These are phyloP conservation scores for Ambrosia hybrid DNA, from an alignment of 140 eudicot genomes.

Conservation along the genomic window DNA sequence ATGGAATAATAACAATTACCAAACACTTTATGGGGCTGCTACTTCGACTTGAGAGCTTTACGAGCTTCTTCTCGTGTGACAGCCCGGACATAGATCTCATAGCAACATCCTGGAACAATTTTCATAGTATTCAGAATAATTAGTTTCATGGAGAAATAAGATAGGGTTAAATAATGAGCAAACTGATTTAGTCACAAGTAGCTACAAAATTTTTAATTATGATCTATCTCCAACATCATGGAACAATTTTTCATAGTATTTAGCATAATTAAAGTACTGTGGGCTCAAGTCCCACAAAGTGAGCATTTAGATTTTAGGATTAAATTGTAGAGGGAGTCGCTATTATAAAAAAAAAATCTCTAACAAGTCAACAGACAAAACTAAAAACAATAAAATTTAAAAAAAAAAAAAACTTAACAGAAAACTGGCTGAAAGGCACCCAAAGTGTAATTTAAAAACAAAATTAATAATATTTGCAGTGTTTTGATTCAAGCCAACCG, in stretches of 20 bases:
- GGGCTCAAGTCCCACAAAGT: too few species aligned
- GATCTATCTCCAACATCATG: not conserved
- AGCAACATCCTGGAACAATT: slow-evolving; percentile 70
- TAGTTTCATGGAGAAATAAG: not conserved
- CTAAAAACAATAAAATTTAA: too few species aligned
- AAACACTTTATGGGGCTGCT: slow-evolving; percentile 26
- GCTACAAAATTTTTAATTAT: not conserved
- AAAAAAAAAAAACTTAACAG: not conserved
- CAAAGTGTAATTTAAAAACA: not conserved
- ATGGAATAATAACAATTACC: slow-evolving; percentile 8
- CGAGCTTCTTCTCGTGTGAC: slow-evolving; percentile 71
- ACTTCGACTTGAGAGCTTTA: slow-evolving; percentile 41
- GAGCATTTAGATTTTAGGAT: too few species aligned
- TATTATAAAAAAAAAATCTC: too few species aligned
- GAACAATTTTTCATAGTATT: too few species aligned
- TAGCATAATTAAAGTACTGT: too few species aligned
- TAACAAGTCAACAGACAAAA: not conserved
- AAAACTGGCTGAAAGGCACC: not conserved
- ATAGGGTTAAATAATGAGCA: not conserved
- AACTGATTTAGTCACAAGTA: slow-evolving; percentile 4
- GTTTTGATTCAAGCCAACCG: not conserved
- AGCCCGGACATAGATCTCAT: slow-evolving; percentile 76
- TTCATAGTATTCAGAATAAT: not conserved
- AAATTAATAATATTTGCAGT: not conserved
- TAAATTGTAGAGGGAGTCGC: too few species aligned